Conservation (phyloP, 371 early-diverging fungal genomes). For the Mucor piriformis region DNA sequence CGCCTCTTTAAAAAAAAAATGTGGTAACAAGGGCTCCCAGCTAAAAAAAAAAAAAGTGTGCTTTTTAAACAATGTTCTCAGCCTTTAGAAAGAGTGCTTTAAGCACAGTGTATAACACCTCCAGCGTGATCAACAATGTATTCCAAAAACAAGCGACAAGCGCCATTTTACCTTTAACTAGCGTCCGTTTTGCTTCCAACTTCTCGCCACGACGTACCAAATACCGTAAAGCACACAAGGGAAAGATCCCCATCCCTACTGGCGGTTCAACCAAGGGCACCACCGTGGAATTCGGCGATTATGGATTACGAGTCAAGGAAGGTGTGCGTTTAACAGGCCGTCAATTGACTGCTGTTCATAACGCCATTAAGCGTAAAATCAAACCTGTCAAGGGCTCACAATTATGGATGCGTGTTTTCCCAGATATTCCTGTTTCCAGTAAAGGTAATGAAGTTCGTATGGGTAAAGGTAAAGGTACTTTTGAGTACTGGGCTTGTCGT, state of each 20-base stretch:
- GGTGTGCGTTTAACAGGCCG: conserved; percentile 83
- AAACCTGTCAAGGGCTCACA: conserved; percentile 87
- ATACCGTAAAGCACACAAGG: conserved; percentile 89
- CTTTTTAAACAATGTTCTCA: conserved; percentile 22
- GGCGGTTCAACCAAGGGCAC: conserved; percentile 89
- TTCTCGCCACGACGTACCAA: conserved; percentile 81
- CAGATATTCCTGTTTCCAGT: conserved; percentile 90
- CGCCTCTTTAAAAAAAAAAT: no score
- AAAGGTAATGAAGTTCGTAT: conserved; percentile 94
- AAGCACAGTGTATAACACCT: conserved; percentile 12
- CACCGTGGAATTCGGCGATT: conserved; percentile 86
- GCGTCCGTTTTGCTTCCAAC: conserved; percentile 57
- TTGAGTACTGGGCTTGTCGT: conserved; percentile 92
- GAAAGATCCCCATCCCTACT: conserved; percentile 79
- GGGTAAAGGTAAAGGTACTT: conserved; percentile 97
- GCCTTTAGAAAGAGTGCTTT: conserved; percentile 24
- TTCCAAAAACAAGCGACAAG: conserved; percentile 8
- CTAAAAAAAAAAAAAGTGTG: background rate
- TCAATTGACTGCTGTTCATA: conserved; percentile 82
- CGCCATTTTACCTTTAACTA: conserved; percentile 2
- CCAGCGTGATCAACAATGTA: conserved; percentile 17
- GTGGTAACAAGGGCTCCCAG: no score
- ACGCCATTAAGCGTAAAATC: conserved; percentile 76
- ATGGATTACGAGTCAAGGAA: conserved; percentile 84
- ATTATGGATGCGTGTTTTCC: conserved; percentile 89